Conservation (phyloP, 139 green algal genomes). For the Coccomyxa sp. region DNA sequence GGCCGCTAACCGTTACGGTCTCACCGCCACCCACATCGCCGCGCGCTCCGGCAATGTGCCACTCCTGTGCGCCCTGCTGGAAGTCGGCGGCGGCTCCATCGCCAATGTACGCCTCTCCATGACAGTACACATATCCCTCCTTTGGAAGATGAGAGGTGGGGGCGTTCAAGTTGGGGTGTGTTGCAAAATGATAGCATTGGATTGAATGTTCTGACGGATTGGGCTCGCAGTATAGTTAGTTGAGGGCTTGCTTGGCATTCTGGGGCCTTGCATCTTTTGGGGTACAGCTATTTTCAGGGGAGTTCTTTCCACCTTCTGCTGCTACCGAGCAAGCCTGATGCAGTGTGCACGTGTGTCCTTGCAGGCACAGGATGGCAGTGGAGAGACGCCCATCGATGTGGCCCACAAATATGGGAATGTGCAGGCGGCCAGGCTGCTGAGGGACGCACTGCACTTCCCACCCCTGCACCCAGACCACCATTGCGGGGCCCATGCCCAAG, state of each 20-base stretch:
- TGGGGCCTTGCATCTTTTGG: too few relatives aligned
- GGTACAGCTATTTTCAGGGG: neutral
- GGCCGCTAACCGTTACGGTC: conserved; percentile 46
- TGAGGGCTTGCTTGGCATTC: too few relatives aligned
- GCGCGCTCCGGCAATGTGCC: conserved; percentile 57
- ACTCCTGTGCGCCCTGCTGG: conserved; percentile 51
- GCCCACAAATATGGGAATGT: neutral
- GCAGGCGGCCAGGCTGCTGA: neutral
- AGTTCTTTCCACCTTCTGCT: neutral
- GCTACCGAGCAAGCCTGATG: neutral
- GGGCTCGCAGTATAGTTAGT: neutral
- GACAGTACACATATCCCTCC: neutral
- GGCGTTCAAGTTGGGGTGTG: conserved; percentile 2
- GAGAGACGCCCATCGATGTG: neutral
- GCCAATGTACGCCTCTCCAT: neutral
- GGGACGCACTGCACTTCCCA: neutral
- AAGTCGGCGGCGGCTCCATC: conserved; percentile 23
- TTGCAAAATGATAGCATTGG: neutral
- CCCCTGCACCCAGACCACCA: neutral
- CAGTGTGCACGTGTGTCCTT: neutral
- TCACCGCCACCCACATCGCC: conserved; percentile 71
- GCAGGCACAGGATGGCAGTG: neutral
- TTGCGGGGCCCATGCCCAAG: neutral
- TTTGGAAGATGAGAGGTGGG: neutral
- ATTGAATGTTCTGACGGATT: neutral